Evolutionary conservation across 345 rosid genomes (phyloP), one percentile per base, ranked within the genome.

Genomic region (Linum trigynum): DNA sequence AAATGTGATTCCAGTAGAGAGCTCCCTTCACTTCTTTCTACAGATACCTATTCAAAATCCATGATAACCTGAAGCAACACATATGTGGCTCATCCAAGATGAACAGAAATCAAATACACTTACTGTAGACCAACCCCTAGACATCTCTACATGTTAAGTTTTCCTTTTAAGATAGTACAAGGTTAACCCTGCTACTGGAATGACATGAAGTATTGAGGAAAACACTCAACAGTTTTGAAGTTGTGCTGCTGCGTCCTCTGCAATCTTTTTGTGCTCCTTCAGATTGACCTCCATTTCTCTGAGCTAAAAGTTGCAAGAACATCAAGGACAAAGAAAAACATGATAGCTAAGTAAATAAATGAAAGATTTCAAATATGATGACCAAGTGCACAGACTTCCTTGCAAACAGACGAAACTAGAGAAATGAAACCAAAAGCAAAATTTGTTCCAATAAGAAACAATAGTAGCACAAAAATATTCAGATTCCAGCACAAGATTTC

Each of bases 211-310:
- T 58, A 39, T 15, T 35, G n/a, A 63, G 68, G 60, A 32, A 53
- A 57, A 16, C 11, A 81, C 95, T 85, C 32, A 69, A 85, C 91
- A 86, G 38, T 75, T 65, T 76, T 90, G 84, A 55, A 65, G 66
- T 57, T 81, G 75, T 58, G 73, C 16, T 42, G 91, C 74, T 67
- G 86, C 85, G 72, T 85, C 82, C 65, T 80, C 71, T 36, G 96
- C 97, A 50, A 43, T 36, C 75, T 85, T 90, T 79, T 85, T 80
- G 17, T 82, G 85, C 74, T 88, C 85, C 79, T 85, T 92, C 81
- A 90, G 66, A 76, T 65, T 74, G 69, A 76, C 62, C 76, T 88
- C 98, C 63, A 78, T 66, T 69, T 82, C 96, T 78, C 83, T 77
- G 65, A 92, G 84, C 94, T 87, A 64, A 72, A 53, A 63, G 63